Evolutionary conservation across 1,284 basidiomycete genomes (phyloP).

Genomic region (Anthracocystis setariae): DNA sequence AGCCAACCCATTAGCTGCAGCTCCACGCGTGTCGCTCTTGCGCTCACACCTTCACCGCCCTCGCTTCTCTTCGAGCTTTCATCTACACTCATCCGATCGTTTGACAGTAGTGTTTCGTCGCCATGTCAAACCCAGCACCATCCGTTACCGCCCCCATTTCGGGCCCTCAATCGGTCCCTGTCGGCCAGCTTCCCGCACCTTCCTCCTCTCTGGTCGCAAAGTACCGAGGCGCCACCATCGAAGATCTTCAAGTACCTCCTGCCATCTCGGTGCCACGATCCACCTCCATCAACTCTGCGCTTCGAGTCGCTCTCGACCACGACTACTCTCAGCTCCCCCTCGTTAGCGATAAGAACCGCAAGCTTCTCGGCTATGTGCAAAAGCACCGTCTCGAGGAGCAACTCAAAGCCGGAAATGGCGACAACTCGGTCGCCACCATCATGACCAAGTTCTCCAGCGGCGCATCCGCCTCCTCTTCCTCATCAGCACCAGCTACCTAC

Average conservation of each 20-base stretch:
- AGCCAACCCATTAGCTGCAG: background rate
- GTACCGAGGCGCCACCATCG: constrained; percentile 61
- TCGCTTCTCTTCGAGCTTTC: background rate
- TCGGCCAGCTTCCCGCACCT: constrained; percentile 46
- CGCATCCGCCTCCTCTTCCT: constrained; percentile 16
- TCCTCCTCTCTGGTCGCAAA: constrained; percentile 47
- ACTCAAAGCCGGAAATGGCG: constrained; percentile 35
- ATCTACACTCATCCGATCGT: background rate
- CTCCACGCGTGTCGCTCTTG: constrained; percentile 20
- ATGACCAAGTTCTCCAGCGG: constrained; percentile 57
- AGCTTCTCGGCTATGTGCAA: constrained; percentile 61
- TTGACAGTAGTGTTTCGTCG: background rate
- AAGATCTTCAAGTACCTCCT: constrained; percentile 61
- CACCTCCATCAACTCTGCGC: constrained; percentile 43
- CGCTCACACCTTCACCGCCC: background rate
- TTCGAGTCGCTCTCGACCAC: constrained; percentile 59
- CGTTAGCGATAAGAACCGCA: constrained; percentile 51
- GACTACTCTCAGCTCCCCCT: constrained; percentile 63
- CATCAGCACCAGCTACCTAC: constrained; percentile 38
- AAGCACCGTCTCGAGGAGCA: constrained; percentile 52
- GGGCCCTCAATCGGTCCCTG: constrained; percentile 50
- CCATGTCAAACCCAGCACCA: constrained; percentile 32
- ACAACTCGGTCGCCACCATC: constrained; percentile 43
- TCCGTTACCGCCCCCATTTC: constrained; percentile 55
- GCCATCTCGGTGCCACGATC: constrained; percentile 57